phyloP scores from a whole-genome alignment of 805 yeast species.

The Starmerella davenportii region DNA sequence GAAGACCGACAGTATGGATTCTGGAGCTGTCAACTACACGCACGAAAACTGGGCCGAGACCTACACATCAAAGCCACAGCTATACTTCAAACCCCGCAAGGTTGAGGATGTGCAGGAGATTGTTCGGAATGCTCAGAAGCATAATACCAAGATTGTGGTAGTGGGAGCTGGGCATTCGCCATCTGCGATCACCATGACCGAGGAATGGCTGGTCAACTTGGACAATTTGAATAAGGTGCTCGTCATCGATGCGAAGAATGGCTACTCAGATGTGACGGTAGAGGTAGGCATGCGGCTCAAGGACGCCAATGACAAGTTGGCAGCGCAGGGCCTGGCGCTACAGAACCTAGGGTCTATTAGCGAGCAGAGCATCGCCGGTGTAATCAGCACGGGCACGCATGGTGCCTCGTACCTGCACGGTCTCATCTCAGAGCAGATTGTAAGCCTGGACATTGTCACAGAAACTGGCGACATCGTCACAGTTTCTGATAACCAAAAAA shows the following conservation, averaged over 20 bases:
- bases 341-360: conserved; percentile 88
- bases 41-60: conserved; percentile 87
- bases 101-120: conserved; percentile 52
- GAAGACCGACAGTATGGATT: background rate
- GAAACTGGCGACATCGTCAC: conserved; percentile 58
- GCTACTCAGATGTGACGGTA: conserved; percentile 78
- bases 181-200: conserved; percentile 71
- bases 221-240: conserved; percentile 51
- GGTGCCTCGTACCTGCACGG: conserved; percentile 93
- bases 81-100: conserved; percentile 58
- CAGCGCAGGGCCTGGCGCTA: conserved; percentile 49
- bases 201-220: conserved; percentile 72
- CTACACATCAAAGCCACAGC: conserved; percentile 54
- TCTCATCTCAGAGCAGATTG: conserved; percentile 71
- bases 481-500: conserved; percentile 48
- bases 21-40: conserved; percentile 2
- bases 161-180: conserved; percentile 96
- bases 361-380: conserved; percentile 85
- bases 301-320: conserved; percentile 53
- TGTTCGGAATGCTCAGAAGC: conserved; percentile 44
- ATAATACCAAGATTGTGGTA: conserved; percentile 53
- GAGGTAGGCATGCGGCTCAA: conserved; percentile 78
- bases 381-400: conserved; percentile 90
- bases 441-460: conserved; percentile 53
- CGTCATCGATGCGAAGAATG: conserved; percentile 32